A percentile compares a stretch with the other conserved stretches of the same genome.
Conservation (phyloP, 2,329 filamentous ascomycete species). For the Trichoderma gracile region DNA sequence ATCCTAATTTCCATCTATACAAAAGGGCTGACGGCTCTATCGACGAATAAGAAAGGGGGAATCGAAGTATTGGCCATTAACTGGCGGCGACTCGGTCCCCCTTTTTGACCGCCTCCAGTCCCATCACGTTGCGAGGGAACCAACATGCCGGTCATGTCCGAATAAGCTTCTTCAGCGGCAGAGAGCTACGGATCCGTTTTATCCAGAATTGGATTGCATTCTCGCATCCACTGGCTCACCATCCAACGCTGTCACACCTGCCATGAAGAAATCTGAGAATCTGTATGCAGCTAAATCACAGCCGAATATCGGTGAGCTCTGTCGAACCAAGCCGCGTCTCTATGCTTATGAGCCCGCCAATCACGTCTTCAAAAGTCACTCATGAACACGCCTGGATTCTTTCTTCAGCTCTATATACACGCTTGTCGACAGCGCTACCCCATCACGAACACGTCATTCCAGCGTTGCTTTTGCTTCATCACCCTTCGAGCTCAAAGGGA, state of each 20-base stretch:
- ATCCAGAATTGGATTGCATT: background rate
- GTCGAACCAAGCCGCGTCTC: background rate
- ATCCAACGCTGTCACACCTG: background rate
- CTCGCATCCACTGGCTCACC: background rate
- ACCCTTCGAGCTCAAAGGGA: too few relatives aligned
- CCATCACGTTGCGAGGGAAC: background rate
- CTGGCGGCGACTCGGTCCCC: background rate
- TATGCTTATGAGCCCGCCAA: too few relatives aligned
- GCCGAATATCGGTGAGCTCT: background rate
- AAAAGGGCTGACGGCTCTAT: fast-evolving
- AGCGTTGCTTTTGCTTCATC: too few relatives aligned
- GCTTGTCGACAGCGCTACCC: background rate
- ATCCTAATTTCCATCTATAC: background rate
- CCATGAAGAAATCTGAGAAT: background rate
- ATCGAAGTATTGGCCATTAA: background rate
- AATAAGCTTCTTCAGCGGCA: background rate
- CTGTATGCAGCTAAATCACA: background rate
- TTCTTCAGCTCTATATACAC: background rate
- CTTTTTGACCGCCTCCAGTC: background rate
- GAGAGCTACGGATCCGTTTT: background rate
- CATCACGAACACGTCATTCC: background rate
- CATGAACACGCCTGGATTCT: background rate
- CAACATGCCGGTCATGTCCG: slow-evolving; percentile 4
- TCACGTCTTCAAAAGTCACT: background rate
- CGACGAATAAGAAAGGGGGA: too few relatives aligned